A percentile compares a stretch with the other conserved stretches of the same genome.
phyloP scores from a whole-genome alignment of 179 eudicot genomes.

The Silene coronaria region DNA sequence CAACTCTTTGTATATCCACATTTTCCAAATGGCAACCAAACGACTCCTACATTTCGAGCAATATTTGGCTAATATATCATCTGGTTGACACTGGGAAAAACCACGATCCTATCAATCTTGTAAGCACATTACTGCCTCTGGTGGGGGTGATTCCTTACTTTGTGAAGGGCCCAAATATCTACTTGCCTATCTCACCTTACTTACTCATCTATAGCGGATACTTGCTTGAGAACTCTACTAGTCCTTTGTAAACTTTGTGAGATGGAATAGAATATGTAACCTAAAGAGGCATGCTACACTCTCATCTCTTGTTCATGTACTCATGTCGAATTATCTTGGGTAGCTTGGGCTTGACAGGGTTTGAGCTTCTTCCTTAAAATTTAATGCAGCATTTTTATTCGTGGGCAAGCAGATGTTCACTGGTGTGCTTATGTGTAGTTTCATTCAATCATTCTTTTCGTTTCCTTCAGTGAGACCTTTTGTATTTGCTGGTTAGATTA shows the following conservation, averaged over 20 bases:
- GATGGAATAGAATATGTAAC: not conserved
- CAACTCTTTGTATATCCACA: no score
- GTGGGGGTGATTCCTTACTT: not conserved
- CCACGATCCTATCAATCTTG: not conserved
- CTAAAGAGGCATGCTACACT: not conserved
- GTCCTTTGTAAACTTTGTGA: not conserved
- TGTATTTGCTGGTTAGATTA: not conserved
- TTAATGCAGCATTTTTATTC: not conserved
- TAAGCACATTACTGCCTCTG: not conserved
- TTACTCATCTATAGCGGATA: not conserved
- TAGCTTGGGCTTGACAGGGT: not conserved
- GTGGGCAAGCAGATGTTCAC: constrained; percentile 2
- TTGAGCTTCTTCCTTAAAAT: not conserved
- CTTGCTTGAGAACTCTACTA: not conserved
- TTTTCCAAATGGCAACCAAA: no score
- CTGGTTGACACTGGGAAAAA: not conserved
- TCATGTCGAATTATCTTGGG: not conserved
- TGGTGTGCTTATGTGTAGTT: not conserved
- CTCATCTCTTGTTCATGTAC: not conserved
- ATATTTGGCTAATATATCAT: not conserved
- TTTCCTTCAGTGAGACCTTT: not conserved
- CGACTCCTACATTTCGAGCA: no score
- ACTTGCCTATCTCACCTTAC: not conserved
- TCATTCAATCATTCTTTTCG: not conserved
- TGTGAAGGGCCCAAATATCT: not conserved